Base-by-base conservation (phyloP, 2,329 filamentous ascomycete genomes). In the Venturia asperata region DNA sequence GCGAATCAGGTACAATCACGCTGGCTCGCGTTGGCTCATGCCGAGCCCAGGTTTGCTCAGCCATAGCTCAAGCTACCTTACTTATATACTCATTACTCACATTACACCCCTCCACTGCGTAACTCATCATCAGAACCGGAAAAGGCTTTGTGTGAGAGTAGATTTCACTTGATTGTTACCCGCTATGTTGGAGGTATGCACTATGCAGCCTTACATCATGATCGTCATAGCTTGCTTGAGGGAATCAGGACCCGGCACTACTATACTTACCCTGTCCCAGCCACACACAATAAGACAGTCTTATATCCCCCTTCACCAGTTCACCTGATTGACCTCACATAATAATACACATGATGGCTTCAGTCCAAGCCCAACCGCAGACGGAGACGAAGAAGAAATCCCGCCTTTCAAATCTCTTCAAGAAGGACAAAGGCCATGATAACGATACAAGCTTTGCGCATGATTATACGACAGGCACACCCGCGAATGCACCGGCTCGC, bases 331-430 rank as follows among this genome's bases (percentile, higher is more conserved):
- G 7, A 9, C 10, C 21, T 27, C 10, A 17, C 21, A 15, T 52
- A 27, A 27, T 27, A 52, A 30, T 21, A 30, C 27, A 27, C 5
- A 58, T 9, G n/a, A 58, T 58, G 52, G 52, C 52, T 17, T 58
- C 52, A 10, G 30, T 19, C 49, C 49, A 56, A 56, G 1, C 10
- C 30, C 52, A 37, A n/a, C 15, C 30, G 6, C 52, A 58, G 30
- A 7, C 30, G 37, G 52, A 58, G 13, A 58, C 30, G 63, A 56
- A 58, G 47, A 41, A 39, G n/a, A 64, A 64, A 30, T 64, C 42
- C 34, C 45, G 63, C 3, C 52, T 64, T 9, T 64, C 63, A 13
- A 64, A 56, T 37, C 34, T 52, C 9, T 64, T 64, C 37, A 63
- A 63, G 13, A 45, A 63, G 47, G 63, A 42, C 6, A 64, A 45